Base-by-base conservation (phyloP, 116 monocot genomes). In the Dioscorea cayenensis region DNA sequence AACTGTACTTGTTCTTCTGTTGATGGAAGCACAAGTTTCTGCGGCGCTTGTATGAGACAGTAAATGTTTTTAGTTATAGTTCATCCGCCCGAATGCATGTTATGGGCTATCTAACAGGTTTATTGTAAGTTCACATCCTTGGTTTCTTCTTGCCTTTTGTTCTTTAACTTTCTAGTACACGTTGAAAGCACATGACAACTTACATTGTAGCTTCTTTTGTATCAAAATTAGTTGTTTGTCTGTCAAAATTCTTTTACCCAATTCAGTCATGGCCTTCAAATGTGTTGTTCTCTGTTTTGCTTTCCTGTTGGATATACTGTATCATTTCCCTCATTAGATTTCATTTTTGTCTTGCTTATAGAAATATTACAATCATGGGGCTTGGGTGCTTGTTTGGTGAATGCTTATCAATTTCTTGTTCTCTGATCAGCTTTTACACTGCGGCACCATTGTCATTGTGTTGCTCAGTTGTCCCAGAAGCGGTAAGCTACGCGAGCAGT, bases 21-120 rank as follows among this genome's bases (percentile, higher is more conserved):
- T 95, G 77, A 85, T 89, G 92, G 92, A 89, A 75, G 73, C 65
- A 59, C 95, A 95, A 50, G 81, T 81, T 22, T 17, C n/a, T 89
- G 51, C 83, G 92, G 70, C 86, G 95, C 8, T 71, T 92, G 36
- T 79, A 87, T 50, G 92, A 95, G 85, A 80, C 90, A 17, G 9
- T 77, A 25, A 60, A 75, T 73, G 89, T 95, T 18, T 95, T 95
- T 68, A 52, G 73, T 59, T 92, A 87, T 55, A 80, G 84, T 50
- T 73, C 71, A 36, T 80, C 82, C 16, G 95, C 95, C 23, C 70
- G 87, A 22, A 85, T 95, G 92, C 95, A 95, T 64, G 49, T 95
- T 55, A 17, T 82, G 13, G 92, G 82, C 65, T 95, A 95, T 77
- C 43, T 92, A 16, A 65, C 84, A 37, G 95, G 95, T 28, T 28